These are phyloP conservation scores for Rubroshorea leprosula DNA, from an alignment of 345 rosid species.

Conservation along the genomic window DNA sequence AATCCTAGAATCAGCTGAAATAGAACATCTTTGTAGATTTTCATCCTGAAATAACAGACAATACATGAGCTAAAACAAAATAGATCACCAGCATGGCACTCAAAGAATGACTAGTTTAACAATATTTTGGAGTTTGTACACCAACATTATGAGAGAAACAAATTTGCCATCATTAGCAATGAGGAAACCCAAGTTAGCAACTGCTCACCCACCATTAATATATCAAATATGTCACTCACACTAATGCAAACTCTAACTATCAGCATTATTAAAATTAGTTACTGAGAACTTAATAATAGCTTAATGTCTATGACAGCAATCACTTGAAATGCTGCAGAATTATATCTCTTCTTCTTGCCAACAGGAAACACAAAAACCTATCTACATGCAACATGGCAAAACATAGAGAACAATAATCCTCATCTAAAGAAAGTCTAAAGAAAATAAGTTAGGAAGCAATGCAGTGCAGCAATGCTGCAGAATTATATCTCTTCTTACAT, in stretches of 20 bases:
- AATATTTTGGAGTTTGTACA: slow-evolving; percentile 4
- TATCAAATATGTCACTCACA: no score
- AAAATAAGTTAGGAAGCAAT: no score
- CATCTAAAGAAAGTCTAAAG: slow-evolving; percentile 8
- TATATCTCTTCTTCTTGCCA: no score
- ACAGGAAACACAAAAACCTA: no score
- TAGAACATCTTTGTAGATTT: slow-evolving; percentile 86
- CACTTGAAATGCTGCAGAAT: no score
- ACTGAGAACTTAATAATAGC: no score
- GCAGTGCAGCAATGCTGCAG: no score
- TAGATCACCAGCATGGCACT: slow-evolving; percentile 1
- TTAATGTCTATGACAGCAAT: no score
- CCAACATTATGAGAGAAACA: not conserved
- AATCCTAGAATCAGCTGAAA: slow-evolving; percentile 81
- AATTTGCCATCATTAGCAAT: not conserved
- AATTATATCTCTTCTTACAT: no score
- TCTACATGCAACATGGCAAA: not conserved
- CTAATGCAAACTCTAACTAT: no score
- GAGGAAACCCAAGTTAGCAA: not conserved
- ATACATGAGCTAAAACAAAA: not conserved
- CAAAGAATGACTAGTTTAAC: not conserved
- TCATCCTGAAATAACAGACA: slow-evolving; percentile 68
- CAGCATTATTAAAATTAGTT: no score
- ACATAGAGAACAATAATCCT: not conserved
- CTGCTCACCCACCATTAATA: no score